A percentile compares a stretch with the other conserved stretches of the same genome.
Evolutionary conservation across 2,329 filamentous ascomycete genomes (phyloP).

Genomic region (Exophiala viscosa): DNA sequence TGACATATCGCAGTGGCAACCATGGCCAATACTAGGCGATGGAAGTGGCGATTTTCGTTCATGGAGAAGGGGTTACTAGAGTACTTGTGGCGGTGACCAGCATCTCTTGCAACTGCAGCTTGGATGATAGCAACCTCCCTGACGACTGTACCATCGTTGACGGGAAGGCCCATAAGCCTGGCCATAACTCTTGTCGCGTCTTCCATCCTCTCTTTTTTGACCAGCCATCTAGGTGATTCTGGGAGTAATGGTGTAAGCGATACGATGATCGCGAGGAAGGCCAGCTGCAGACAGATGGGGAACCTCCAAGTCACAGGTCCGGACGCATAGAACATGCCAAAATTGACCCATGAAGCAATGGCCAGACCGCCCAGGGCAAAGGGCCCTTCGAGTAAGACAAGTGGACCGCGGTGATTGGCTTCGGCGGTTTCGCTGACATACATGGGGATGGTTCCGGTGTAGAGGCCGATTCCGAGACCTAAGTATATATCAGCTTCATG

Average conservation of each 20-base stretch:
- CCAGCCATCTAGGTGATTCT: constrained; percentile 45
- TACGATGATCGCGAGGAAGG: constrained; percentile 36
- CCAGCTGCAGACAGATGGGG: constrained; percentile 45
- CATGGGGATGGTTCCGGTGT: constrained; percentile 48
- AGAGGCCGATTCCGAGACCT: constrained; percentile 31
- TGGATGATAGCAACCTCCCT: constrained; percentile 50
- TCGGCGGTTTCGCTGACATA: constrained; percentile 51
- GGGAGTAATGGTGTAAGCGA: constrained; percentile 27
- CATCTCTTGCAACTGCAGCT: constrained; percentile 47
- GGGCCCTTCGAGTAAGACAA: constrained; percentile 47
- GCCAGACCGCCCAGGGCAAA: constrained; percentile 50
- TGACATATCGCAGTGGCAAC: constrained; percentile 56
- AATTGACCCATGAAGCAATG: constrained; percentile 51
- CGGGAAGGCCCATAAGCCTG: constrained; percentile 31
- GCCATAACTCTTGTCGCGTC: constrained; percentile 35
- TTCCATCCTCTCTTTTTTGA: constrained; percentile 38
- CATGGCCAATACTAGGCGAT: constrained; percentile 54
- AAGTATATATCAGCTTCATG: no score
- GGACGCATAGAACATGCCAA: constrained; percentile 45
- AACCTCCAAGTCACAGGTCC: constrained; percentile 45
- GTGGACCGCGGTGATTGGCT: constrained; percentile 41
- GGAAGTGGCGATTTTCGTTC: constrained; percentile 54
- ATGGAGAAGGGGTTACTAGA: constrained; percentile 52
- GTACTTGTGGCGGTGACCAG: constrained; percentile 45
- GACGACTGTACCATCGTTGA: constrained; percentile 43